Evolutionary conservation across 164 flowering plant genomes (phyloP).

Genomic region (Kalanchoe fedtschenkoi): DNA sequence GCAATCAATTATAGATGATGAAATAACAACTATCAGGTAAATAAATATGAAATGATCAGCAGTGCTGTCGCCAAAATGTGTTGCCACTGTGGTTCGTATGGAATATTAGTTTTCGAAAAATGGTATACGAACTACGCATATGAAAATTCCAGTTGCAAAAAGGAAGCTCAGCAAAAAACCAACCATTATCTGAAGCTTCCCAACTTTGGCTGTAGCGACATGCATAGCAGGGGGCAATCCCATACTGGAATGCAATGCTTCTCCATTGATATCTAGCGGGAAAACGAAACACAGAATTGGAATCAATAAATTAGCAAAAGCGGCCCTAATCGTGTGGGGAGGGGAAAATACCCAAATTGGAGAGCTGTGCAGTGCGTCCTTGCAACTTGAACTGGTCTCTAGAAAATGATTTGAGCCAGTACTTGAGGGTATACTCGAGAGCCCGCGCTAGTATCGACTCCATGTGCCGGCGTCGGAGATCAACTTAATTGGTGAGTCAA

Average conservation of each 20-base stretch:
- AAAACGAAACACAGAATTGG: not conserved
- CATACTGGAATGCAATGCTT: constrained; percentile 81
- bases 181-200: constrained; percentile 77
- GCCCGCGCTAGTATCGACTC: constrained; percentile 88
- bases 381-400: constrained; percentile 95
- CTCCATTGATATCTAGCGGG: constrained; percentile 84
- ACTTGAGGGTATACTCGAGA: constrained; percentile 90
- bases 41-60: not conserved
- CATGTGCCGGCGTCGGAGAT: too few relatives aligned
- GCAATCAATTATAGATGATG: not conserved
- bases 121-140: not conserved
- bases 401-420: constrained; percentile 89
- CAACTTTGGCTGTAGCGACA: constrained; percentile 76
- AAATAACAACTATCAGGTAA: not conserved
- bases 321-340: not conserved
- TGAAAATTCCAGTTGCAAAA: not conserved
- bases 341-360: constrained; percentile 54
- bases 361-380: constrained; percentile 80
- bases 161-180: constrained; percentile 9
- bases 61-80: too few relatives aligned
- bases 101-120: not conserved
- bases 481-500: too few relatives aligned
- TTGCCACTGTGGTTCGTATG: too few relatives aligned
- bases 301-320: not conserved
- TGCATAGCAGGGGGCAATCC: constrained; percentile 87